Evolutionary conservation across 129 eudicot species (phyloP), one percentile per base, ranked within the genome.

Genomic region (Flaveria bidentis): DNA sequence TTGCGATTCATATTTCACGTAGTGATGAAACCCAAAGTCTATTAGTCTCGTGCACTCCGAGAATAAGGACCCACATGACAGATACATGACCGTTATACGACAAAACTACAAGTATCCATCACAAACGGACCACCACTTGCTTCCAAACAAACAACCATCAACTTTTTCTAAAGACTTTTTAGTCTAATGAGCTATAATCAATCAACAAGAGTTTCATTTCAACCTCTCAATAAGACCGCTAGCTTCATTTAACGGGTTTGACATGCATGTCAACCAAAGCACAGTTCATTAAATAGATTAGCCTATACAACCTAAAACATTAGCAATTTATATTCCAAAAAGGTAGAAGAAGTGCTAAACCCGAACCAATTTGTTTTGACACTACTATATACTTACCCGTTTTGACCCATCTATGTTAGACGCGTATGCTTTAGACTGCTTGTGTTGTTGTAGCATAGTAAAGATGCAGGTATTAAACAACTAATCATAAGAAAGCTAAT

Each of bases 91-190:
- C 58, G 78, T 72, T 50, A 22, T 51, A 50, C 68, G 11, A 72
- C 78, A 45, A 53, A 66, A 47, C 57, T 56, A 69, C 50, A 77
- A 68, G 60, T n/a, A 56, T 9, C 62, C 62, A 57, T 77, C 69
- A 57, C 50, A 23, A 69, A 17, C 12, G 79, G 78, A 52, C 83
- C 83, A 80, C 50, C 28, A 22, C 55, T 61, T 61, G 53, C 72
- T 71, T 78, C 45, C 77, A 52, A 80, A 41, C 67, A 73, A 65
- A 80, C 74, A 73, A 72, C 79, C 69, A 64, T 79, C 60, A 73
- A 72, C 83, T 57, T 78, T 77, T 55, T 28, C 41, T 47, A 5
- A 62, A 8, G 15, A 75, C 47, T 63, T 64, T 58, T 46, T 1
- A 41, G n/a, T 15, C 50, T 16, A 65, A 64, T 4, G 23, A 12